These are phyloP conservation scores for Trametes versicolor DNA, from an alignment of 1,284 basidiomycete species.

Conservation along the genomic window DNA sequence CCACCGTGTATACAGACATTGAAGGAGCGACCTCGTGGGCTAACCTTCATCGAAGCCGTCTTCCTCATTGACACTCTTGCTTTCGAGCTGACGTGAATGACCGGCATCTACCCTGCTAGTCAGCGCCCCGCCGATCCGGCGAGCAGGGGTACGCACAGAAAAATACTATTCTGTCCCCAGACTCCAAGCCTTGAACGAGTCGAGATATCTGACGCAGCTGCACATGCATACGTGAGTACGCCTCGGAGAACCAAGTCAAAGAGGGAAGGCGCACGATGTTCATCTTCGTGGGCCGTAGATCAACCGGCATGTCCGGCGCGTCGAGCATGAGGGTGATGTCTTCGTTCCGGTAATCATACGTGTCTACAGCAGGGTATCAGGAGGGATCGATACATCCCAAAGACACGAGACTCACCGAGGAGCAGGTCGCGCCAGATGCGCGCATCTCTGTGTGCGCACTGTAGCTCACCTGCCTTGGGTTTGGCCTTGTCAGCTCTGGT, in stretches of 20 bases:
- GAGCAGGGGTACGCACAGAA: constrained; percentile 44
- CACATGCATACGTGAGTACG: not conserved
- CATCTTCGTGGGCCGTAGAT: constrained; percentile 9
- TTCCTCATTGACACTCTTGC: constrained; percentile 12
- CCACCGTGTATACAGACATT: not conserved
- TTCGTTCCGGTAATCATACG: constrained; percentile 9
- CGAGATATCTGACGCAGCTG: constrained; percentile 46
- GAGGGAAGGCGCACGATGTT: constrained; percentile 20
- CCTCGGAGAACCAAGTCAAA: not conserved
- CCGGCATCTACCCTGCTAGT: constrained; percentile 18
- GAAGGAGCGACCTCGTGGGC: constrained; percentile 1
- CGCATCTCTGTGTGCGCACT: constrained; percentile 16
- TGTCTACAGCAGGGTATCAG: not conserved
- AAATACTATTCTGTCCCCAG: constrained; percentile 51
- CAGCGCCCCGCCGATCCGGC: not conserved
- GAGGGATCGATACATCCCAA: no score
- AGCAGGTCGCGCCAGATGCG: constrained; percentile 14
- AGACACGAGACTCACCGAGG: constrained; percentile 9
- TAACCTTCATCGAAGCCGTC: constrained; percentile 47
- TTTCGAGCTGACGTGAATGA: constrained; percentile 18
- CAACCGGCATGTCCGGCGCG: not conserved
- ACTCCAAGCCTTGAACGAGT: constrained; percentile 42
- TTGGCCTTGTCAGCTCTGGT: not conserved
- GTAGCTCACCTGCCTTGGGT: not conserved
- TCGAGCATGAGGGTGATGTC: constrained; percentile 28